Conservation (phyloP, 768 basidiomycete genomes). For the Rhodotorula diobovata region DNA sequence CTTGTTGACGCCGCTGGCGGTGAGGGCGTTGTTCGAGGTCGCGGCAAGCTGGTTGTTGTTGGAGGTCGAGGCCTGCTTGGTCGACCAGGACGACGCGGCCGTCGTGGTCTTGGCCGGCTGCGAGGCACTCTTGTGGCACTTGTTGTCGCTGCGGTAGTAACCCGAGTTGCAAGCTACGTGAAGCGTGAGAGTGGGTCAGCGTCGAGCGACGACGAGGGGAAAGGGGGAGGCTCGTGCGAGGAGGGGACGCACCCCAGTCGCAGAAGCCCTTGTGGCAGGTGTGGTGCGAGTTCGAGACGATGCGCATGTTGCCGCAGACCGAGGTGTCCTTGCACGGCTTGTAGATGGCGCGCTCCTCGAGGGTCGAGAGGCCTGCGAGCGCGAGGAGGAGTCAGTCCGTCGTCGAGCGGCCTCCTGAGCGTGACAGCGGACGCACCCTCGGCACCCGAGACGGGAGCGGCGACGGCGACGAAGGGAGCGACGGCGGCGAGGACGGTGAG, state of each 20-base stretch:
- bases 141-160: not conserved
- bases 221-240: not conserved
- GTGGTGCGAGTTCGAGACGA: conserved; percentile 3
- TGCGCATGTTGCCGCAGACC: not conserved
- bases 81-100: not conserved
- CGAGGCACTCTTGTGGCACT: not conserved
- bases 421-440: not conserved
- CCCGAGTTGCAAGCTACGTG: not conserved
- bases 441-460: not conserved
- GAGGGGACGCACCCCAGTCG: not conserved
- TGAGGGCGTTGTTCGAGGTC: not conserved
- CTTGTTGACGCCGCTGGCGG: not conserved
- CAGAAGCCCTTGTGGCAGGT: not conserved
- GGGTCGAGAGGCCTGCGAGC: not conserved
- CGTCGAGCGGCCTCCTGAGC: no score
- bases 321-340: not conserved
- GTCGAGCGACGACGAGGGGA: not conserved
- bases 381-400: not conserved
- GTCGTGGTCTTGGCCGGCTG: not conserved
- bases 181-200: not conserved
- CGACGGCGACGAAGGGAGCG: not conserved
- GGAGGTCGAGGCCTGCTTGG: not conserved
- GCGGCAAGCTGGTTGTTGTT: not conserved
- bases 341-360: conserved; percentile 4
- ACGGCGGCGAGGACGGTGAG: not conserved